These are phyloP conservation scores for Gypsophila paniculata DNA, from an alignment of 179 eudicot species.

Conservation along the genomic window DNA sequence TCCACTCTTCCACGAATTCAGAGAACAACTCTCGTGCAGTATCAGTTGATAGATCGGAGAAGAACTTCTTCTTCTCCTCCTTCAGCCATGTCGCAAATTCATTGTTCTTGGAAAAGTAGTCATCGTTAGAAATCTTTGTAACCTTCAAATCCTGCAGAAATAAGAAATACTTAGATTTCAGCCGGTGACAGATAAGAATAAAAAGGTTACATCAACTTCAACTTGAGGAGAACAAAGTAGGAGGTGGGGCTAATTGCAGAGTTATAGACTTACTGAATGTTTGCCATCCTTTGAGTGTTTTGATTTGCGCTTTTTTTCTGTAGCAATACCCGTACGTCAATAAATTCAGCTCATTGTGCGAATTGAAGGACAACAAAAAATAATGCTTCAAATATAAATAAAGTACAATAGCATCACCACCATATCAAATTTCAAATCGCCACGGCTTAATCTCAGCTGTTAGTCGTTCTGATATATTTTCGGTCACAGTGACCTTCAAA, in stretches of 20 bases:
- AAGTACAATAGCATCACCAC: background rate
- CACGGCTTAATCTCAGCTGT: background rate
- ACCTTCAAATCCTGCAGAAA: conserved; percentile 37
- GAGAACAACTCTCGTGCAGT: conserved; percentile 60
- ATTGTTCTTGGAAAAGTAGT: conserved; percentile 85
- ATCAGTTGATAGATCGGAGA: conserved; percentile 86
- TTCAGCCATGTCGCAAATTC: conserved; percentile 94
- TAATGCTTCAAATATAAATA: background rate
- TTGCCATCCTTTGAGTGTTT: conserved; percentile 46
- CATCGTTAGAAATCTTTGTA: conserved; percentile 56
- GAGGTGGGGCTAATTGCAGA: background rate
- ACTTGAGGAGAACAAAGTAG: background rate
- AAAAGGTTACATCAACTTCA: background rate
- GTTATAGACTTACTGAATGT: conserved; percentile 39
- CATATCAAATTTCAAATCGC: background rate
- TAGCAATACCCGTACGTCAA: conserved; percentile 20
- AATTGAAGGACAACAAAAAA: background rate
- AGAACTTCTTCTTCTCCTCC: conserved; percentile 64
- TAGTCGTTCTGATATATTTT: background rate
- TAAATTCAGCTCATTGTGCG: background rate
- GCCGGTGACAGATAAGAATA: conserved; percentile 1
- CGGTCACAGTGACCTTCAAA: background rate
- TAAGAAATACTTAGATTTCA: background rate
- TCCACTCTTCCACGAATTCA: conserved; percentile 68
- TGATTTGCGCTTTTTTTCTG: conserved; percentile 68